phyloP scores from a whole-genome alignment of 2,329 filamentous ascomycete species.

The Rutstroemia sp. region DNA sequence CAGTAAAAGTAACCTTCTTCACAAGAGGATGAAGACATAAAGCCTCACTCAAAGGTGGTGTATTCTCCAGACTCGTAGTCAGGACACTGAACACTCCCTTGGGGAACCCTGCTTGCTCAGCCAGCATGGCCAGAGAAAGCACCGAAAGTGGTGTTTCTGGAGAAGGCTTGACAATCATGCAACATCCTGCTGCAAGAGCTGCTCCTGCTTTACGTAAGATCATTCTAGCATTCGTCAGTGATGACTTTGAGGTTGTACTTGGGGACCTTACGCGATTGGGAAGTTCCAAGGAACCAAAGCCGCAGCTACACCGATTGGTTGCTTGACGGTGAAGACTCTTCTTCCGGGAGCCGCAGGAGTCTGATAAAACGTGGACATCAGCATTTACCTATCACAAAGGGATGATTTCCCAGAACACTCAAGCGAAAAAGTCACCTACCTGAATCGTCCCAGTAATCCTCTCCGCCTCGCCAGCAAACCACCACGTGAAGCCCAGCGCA shows the following conservation, averaged over 20 bases:
- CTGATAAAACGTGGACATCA: conserved; percentile 19
- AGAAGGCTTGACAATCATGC: conserved; percentile 66
- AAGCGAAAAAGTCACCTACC: neutral
- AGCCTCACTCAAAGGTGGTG: conserved; percentile 44
- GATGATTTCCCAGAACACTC: too few species aligned
- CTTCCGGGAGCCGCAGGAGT: conserved; percentile 53
- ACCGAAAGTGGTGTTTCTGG: conserved; percentile 58
- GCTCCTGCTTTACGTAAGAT: conserved; percentile 60
- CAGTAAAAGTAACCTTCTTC: conserved; percentile 57
- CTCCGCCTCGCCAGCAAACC: conserved; percentile 53
- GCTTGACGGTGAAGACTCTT: conserved; percentile 65
- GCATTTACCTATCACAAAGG: neutral
- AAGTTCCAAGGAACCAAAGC: conserved; percentile 71
- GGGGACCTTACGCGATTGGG: conserved; percentile 44
- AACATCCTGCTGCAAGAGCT: conserved; percentile 63
- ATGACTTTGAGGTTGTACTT: neutral
- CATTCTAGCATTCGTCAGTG: conserved; percentile 32
- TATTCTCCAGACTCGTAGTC: conserved; percentile 50
- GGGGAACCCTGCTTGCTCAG: conserved; percentile 47
- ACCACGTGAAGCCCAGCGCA: conserved; percentile 44
- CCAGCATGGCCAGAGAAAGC: conserved; percentile 45
- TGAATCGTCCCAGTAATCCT: conserved; percentile 54
- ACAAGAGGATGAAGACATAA: conserved; percentile 50
- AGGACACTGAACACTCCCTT: conserved; percentile 54
- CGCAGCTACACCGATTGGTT: conserved; percentile 61